phyloP scores from a whole-genome alignment of 345 rosid species.

The Salix caprea region DNA sequence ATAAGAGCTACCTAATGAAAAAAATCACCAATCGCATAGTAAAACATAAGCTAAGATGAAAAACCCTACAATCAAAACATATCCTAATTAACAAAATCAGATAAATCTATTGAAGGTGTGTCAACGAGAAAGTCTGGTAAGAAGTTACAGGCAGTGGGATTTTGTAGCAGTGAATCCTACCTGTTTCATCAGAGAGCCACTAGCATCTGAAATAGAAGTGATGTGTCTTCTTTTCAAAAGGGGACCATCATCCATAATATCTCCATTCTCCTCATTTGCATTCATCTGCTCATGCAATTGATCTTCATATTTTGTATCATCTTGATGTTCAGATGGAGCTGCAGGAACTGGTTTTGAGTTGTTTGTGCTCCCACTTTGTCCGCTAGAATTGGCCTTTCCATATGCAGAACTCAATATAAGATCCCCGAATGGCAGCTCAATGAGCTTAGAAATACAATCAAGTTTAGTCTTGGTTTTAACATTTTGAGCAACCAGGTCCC shows the following conservation, averaged over 20 bases:
- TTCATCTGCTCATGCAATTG: conserved; percentile 26
- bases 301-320: conserved; percentile 29
- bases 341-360: conserved; percentile 21
- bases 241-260: conserved; percentile 41
- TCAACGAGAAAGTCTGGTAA: not conserved
- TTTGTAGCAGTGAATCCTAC: conserved; percentile 22
- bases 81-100: not conserved
- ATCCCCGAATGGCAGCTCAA: conserved; percentile 89
- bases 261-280: conserved; percentile 37
- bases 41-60: not conserved
- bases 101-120: not conserved
- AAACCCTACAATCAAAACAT: not conserved
- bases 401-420: conserved; percentile 43
- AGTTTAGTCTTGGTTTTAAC: conserved; percentile 67
- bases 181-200: conserved; percentile 74
- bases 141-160: not conserved
- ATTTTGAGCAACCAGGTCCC: conserved; percentile 86
- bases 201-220: conserved; percentile 39
- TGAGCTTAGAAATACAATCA: conserved; percentile 77
- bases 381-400: conserved; percentile 32
- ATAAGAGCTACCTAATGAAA: conserved; percentile 54
- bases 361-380: conserved; percentile 18
- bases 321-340: conserved; percentile 34
- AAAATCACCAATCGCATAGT: conserved; percentile 1
- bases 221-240: conserved; percentile 50